Evolutionary conservation across 164 flowering plant species (phyloP), one percentile per base, ranked within the genome.

Genomic region (Akebia trifoliata): DNA sequence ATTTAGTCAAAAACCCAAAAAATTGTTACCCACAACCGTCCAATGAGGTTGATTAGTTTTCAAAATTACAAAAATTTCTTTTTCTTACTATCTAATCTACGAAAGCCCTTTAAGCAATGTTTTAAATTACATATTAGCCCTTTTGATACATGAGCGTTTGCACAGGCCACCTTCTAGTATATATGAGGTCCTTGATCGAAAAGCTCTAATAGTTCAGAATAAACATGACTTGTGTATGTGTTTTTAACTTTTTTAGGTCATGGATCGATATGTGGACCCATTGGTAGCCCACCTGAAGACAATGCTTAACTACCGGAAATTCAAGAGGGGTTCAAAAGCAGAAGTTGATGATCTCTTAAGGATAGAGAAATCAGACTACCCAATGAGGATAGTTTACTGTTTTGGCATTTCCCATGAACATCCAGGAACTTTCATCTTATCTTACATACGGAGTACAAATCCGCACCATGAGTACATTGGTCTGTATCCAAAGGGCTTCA

Each of bases 201-300:
- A 12, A 44, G 8, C 11, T 10, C n/a, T 46, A 8, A 26, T 25
- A 8, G 15, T 50, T 10, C 31, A 4, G 17, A 15, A 30, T 43
- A 37, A 18, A 26, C 47, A 59, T 59, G 30, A 4, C 7, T 22
- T 8, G 32, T 30, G 8, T 21, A 22, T 45, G 0, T 43, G 25
- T 40, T 21, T 7, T 14, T 17, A 34, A 21, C 14, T 37, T 14
- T 9, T 79, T 65, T 69, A 94, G 99, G 95, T 94, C 12, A 84
- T 87, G 83, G 93, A 87, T 64, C 83, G 99, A 10, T 94, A 94
- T 72, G 96, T 94, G 61, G 99, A 94, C 59, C 99, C 97, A 18
- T 70, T 94, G 31, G 97, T 90, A 43, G 39, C 80, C 54, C 77
- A 94, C 60, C 69, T 94, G 57, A 94, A 86, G 79, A 60, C 81